A percentile compares a stretch with the other conserved stretches of the same genome.
Conservation (phyloP, 1,139 yeast genomes). For the Wickerhamomyces sp. region DNA sequence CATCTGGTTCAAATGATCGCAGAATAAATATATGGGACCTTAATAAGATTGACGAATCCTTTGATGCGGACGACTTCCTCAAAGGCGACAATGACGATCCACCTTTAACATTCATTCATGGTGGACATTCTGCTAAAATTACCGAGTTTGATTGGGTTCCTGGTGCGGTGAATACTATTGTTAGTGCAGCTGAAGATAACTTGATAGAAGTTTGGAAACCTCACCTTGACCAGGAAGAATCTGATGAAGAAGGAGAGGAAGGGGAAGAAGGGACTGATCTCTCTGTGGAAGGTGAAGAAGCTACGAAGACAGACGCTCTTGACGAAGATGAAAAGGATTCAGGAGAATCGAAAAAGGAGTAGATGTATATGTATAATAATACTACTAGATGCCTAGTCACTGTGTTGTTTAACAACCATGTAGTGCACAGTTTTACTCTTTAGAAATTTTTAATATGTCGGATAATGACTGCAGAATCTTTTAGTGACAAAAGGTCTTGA, state of each 20-base stretch:
- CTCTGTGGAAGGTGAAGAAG: slow-evolving; percentile 33
- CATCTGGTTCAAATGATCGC: slow-evolving; percentile 61
- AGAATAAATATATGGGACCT: slow-evolving; percentile 66
- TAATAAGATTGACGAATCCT: slow-evolving; percentile 36
- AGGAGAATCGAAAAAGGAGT: no score
- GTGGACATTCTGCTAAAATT: slow-evolving; percentile 77
- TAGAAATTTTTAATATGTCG: no score
- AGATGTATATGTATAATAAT: no score
- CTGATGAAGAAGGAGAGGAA: slow-evolving; percentile 34
- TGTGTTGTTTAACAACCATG: no score
- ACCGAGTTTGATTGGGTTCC: slow-evolving; percentile 76
- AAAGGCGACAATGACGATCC: slow-evolving; percentile 50
- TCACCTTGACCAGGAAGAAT: slow-evolving; percentile 44
- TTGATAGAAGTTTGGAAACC: slow-evolving; percentile 78
- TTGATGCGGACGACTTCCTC: slow-evolving; percentile 34
- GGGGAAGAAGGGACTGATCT: slow-evolving; percentile 26
- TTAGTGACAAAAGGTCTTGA: no score
- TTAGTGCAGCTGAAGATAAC: slow-evolving; percentile 77
- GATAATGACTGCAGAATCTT: no score
- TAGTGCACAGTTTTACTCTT: no score
- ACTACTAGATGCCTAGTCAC: no score
- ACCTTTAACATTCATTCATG: slow-evolving; percentile 64
- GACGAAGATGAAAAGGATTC: slow-evolving; percentile 28
- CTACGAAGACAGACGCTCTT: slow-evolving; percentile 31
- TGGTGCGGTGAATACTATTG: slow-evolving; percentile 63